These are phyloP conservation scores for Fusarium napiforme DNA, from an alignment of 2,329 filamentous ascomycete genomes.

Conservation along the genomic window DNA sequence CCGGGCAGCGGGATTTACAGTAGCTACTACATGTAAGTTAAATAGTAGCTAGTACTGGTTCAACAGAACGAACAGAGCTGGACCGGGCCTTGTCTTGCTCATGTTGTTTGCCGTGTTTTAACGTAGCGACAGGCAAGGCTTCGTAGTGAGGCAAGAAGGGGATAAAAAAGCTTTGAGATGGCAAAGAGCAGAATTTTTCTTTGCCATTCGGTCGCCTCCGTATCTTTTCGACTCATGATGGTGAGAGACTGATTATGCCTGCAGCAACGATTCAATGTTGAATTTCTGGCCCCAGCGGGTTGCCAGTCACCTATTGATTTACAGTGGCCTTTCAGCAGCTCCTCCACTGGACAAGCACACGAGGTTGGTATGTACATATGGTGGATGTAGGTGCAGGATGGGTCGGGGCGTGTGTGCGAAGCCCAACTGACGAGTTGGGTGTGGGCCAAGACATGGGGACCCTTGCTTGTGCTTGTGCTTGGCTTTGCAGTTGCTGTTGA, in stretches of 20 bases:
- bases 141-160: background rate
- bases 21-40: background rate
- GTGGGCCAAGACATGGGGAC: slow-evolving; percentile 17
- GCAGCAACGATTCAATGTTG: background rate
- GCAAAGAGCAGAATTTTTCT: background rate
- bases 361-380: slow-evolving; percentile 3
- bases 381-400: background rate
- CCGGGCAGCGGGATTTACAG: slow-evolving; percentile 11
- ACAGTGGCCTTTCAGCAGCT: slow-evolving; percentile 10
- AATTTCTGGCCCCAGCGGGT: slow-evolving; percentile 8
- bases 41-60: background rate
- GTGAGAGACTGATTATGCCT: slow-evolving; percentile 20
- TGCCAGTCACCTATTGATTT: background rate
- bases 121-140: background rate
- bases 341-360: background rate
- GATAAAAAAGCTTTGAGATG: background rate
- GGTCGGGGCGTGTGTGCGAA: background rate
- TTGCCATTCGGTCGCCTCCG: slow-evolving; percentile 12
- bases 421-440: background rate
- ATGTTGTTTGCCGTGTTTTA: background rate
- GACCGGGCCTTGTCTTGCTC: background rate
- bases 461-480: slow-evolving; percentile 21
- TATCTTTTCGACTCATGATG: slow-evolving; percentile 15
- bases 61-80: slow-evolving; percentile 13
- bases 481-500: slow-evolving; percentile 6